Evolutionary conservation across 2,329 filamentous ascomycete genomes (phyloP), one percentile per base, ranked within the genome.

Genomic region (Penicillium decumbens): DNA sequence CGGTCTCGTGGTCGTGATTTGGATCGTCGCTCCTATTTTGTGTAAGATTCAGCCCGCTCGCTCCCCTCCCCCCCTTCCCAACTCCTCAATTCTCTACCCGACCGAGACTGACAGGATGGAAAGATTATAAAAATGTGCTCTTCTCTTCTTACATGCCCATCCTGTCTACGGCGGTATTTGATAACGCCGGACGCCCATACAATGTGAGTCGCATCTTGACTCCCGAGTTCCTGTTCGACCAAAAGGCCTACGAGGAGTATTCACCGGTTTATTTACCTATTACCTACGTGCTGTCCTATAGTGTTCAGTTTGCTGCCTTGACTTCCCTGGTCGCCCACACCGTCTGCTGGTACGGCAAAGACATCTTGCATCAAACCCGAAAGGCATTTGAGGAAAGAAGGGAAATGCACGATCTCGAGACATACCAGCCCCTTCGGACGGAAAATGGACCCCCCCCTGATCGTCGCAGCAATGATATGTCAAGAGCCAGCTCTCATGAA

Each of bases 61-160:
- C 20, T 23, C 1, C 3, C 20, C 20, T 5, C 8, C 10, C 13
- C 15, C n/a, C n/a, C n/a, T n/a, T n/a, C n/a, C n/a, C n/a, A n/a
- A n/a, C n/a, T n/a, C n/a, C 15, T 18, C 15, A 10, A 27, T 30
- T 10, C 10, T 43, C 24, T 13, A 20, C 10, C 3, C 20, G n/a
- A 20, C 29, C 10, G 8, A 13, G 35, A 23, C 56, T 59, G 25
- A 60, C 23, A 2, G 32, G n/a, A 48, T 65, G 3, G 6, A 6
- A 46, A 76, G 73, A 92, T 70, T 95, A 93, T 69, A 76, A 77
- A 62, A 93, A 93, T 60, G 75, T 87, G 47, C 81, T 91, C 59
- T 92, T 84, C 69, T 88, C 88, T 1, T 85, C 87, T 0, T 95
- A 90, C 65, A 87, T 95, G 81, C 89, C 89, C 0, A 91, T 95